Base-by-base conservation (phyloP, 2,329 filamentous ascomycete species). In the Fonsecaea pedrosoi region DNA sequence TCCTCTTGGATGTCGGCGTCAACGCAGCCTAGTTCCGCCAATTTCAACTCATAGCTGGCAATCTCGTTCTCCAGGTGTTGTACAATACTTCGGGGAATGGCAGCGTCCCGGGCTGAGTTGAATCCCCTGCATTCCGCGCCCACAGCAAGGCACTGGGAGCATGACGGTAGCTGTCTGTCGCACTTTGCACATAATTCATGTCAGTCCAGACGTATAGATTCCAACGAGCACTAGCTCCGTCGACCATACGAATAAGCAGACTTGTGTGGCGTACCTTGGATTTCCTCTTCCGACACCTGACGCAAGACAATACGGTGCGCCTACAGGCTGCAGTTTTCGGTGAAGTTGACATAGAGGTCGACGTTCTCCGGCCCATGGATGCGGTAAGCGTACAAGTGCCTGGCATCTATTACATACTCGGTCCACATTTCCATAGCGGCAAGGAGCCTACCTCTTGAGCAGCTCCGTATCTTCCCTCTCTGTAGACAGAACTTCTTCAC, bases 271-370 rank as follows among this genome's bases (percentile, higher is more conserved):
- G 15, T 61, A 61, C 59, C 59, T 61, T 61, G 59, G 48, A 54
- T 54, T 61, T 61, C 48, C 59, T 38, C 59, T 61, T 61, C 42
- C 59, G 42, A 42, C 59, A 61, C 48, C 59, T 61, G 42, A 54
- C 42, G 18, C 59, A 61, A 32, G 59, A 61, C 34, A 61, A 34
- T 21, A 61, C 59, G 32, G 48, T 61, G 35, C 54, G 54, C n/a
- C 54, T 55, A 37, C 54, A 55, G 30, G 54, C 30, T 13, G 54
- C 54, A 55, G 30, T 18, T 12, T 35, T 55, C 30, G 54, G 54
- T 37, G 32, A 10, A 13, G 25, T 37, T 18, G 54, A 32, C 54
- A 55, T 55, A 9, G 54, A 8, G 54, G 54, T 55, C 54, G 54
- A 55, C 13, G 54, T 55, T 55, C 54, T 55, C 54, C 54, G 54